phyloP scores from a whole-genome alignment of 257 asterid species.

The Echium plantagineum region DNA sequence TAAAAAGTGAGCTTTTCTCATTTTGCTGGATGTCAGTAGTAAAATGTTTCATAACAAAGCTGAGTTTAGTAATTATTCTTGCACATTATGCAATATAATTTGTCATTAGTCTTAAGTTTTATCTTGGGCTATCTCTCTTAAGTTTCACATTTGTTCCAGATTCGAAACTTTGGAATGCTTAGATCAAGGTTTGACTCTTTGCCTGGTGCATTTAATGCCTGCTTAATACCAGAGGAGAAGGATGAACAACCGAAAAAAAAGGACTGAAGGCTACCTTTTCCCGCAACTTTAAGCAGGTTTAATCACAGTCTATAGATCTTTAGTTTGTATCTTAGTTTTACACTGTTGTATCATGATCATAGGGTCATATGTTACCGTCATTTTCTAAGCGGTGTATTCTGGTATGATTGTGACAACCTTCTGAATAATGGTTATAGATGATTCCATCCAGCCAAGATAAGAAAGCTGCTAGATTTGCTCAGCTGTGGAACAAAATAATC shows the following conservation, averaged over 20 bases:
- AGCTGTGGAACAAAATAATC: slow-evolving; percentile 91
- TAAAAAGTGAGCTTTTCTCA: too few relatives aligned
- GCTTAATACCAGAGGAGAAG: slow-evolving; percentile 82
- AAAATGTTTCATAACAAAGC: too few relatives aligned
- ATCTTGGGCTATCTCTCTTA: neutral
- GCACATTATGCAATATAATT: too few relatives aligned
- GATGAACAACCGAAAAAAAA: slow-evolving; percentile 57
- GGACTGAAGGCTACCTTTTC: slow-evolving; percentile 93
- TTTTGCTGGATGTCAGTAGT: too few relatives aligned
- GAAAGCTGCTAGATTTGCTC: slow-evolving; percentile 97
- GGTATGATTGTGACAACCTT: neutral
- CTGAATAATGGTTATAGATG: slow-evolving; percentile 31
- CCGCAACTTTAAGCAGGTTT: slow-evolving; percentile 67
- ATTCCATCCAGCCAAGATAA: slow-evolving; percentile 68
- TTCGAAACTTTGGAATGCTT: slow-evolving; percentile 94
- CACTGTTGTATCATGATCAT: neutral
- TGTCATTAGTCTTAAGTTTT: too few relatives aligned
- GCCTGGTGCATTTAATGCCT: slow-evolving; percentile 87
- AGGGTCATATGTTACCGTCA: neutral
- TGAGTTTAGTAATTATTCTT: too few relatives aligned
- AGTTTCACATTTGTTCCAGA: slow-evolving; percentile 37
- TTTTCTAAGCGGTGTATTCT: neutral
- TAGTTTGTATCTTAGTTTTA: too few relatives aligned
- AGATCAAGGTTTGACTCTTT: slow-evolving; percentile 79
- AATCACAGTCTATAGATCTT: neutral